A percentile compares a stretch with the other conserved stretches of the same genome.
Conservation (phyloP, 106 monocot species). For the Dioscorea alata region DNA sequence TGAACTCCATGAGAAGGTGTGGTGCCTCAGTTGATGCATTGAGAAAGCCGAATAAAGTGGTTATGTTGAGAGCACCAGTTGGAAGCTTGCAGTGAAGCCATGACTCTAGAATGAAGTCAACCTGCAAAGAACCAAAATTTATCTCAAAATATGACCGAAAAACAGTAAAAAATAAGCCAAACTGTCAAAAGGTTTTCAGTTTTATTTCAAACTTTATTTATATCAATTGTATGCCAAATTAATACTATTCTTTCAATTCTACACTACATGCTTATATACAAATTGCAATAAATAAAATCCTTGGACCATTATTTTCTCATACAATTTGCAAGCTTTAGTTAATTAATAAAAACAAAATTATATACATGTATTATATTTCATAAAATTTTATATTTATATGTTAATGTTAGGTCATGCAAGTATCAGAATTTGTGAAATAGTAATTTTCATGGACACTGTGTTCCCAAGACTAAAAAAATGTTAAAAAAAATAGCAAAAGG, state of each 20-base stretch:
- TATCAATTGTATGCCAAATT: no score
- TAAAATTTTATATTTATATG: not conserved
- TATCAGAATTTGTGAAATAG: not conserved
- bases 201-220: no score
- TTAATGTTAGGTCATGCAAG: not conserved
- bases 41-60: slow-evolving; percentile 61
- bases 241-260: no score
- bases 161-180: no score
- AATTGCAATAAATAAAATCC: no score
- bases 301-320: no score
- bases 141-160: no score
- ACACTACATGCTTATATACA: no score
- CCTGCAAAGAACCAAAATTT: slow-evolving; percentile 23
- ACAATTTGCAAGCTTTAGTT: not conserved
- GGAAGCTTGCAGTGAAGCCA: slow-evolving; percentile 86
- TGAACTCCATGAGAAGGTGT: slow-evolving; percentile 80
- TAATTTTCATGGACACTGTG: not conserved
- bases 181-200: no score
- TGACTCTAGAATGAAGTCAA: slow-evolving; percentile 69
- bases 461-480: not conserved
- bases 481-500: not conserved
- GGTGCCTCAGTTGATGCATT: slow-evolving; percentile 65
- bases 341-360: no score
- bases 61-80: slow-evolving; percentile 62
- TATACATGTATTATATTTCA: not conserved